Evolutionary conservation across 1,284 basidiomycete species (phyloP).

Genomic region (Papiliotrema nemorosa): DNA sequence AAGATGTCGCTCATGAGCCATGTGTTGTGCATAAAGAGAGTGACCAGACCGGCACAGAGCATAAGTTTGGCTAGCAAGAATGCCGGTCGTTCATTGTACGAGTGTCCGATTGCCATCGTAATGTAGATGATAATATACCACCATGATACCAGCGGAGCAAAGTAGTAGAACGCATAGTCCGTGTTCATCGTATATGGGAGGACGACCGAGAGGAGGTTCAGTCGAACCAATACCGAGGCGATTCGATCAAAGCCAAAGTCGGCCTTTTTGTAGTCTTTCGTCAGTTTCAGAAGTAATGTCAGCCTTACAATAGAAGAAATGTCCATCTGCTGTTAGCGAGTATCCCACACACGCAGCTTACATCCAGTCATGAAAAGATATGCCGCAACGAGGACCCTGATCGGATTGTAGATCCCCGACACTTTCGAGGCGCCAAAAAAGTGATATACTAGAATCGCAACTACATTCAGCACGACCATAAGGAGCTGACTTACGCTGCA

Average conservation of each 20-base stretch:
- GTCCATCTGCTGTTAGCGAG: conserved; percentile 33
- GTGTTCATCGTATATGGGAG: conserved; percentile 87
- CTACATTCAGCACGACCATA: conserved; percentile 47
- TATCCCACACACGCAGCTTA: conserved; percentile 15
- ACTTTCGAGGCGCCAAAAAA: conserved; percentile 81
- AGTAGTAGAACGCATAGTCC: conserved; percentile 83
- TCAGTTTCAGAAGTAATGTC: conserved; percentile 3
- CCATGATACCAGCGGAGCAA: conserved; percentile 68
- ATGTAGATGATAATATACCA: conserved; percentile 74
- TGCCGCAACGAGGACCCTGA: conserved; percentile 78
- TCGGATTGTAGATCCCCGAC: conserved; percentile 83
- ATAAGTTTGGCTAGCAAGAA: conserved; percentile 70
- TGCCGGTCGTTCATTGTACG: conserved; percentile 65
- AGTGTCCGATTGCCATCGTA: conserved; percentile 67
- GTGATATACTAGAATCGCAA: conserved; percentile 83
- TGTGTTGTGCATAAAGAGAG: conserved; percentile 62
- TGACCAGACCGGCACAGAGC: conserved; percentile 60
- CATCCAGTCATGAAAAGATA: conserved; percentile 67
- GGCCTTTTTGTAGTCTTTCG: conserved; percentile 76
- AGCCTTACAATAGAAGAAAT: conserved; percentile 46
- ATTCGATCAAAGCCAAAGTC: conserved; percentile 75
- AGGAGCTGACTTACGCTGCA: conserved; percentile 65
- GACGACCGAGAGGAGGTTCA: conserved; percentile 75
- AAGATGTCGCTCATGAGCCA: conserved; percentile 67
- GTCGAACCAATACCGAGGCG: conserved; percentile 70